phyloP scores from a whole-genome alignment of 2,329 filamentous ascomycete species.

The Epichloe scottii region DNA sequence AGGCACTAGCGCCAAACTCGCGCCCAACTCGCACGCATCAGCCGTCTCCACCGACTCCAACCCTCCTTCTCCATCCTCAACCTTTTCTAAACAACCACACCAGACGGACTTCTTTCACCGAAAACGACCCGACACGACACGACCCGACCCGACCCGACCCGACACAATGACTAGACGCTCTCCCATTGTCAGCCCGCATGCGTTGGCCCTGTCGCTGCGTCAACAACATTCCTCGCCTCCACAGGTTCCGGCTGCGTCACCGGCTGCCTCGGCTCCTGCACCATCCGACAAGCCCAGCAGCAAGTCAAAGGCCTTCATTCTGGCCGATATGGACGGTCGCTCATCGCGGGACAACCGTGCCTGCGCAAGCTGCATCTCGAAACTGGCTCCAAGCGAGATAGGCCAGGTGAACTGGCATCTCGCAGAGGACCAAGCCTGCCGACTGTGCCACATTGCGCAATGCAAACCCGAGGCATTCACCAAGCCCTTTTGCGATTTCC shows the following conservation, averaged over 20 bases:
- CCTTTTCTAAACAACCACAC: too few species aligned
- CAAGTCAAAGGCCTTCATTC: conserved; percentile 33
- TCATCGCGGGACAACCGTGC: conserved; percentile 21
- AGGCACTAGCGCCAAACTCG: too few species aligned
- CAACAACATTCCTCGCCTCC: conserved; percentile 20
- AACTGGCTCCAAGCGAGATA: conserved; percentile 17
- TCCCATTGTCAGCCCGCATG: conserved; percentile 29
- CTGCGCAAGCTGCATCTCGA: conserved; percentile 27
- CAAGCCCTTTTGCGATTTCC: conserved; percentile 74
- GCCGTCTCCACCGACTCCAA: too few species aligned
- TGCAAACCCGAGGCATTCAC: conserved; percentile 54
- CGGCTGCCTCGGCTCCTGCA: conserved; percentile 3
- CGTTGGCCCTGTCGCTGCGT: conserved; percentile 33
- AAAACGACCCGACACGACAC: too few species aligned
- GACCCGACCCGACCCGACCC: too few species aligned
- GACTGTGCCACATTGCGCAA: conserved; percentile 25
- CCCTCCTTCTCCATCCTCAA: too few species aligned
- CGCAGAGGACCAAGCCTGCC: conserved; percentile 17
- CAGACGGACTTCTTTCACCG: too few species aligned
- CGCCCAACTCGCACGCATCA: too few species aligned
- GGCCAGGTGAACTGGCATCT: conserved; percentile 21
- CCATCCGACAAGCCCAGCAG: background rate
- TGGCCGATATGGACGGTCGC: conserved; percentile 28
- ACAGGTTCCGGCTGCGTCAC: conserved; percentile 16
- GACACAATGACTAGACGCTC: conserved; percentile 32